phyloP scores from a whole-genome alignment of 192 early-diverging fungal genomes.

The Coemansia sp. region DNA sequence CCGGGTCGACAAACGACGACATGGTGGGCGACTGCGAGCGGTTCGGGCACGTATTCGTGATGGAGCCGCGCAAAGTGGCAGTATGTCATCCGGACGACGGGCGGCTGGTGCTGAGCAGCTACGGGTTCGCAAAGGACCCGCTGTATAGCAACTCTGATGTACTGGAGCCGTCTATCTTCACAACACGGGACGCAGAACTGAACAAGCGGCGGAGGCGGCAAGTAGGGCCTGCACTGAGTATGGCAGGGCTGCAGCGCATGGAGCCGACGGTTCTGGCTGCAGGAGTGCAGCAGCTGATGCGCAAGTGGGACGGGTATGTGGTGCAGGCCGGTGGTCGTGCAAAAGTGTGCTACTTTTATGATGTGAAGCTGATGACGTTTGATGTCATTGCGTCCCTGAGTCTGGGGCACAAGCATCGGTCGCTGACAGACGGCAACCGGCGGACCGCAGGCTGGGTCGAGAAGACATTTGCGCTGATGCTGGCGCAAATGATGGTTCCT shows the following conservation, averaged over 20 bases:
- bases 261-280: slow-evolving; percentile 35
- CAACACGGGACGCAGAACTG: slow-evolving; percentile 30
- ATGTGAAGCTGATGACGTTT: slow-evolving; percentile 33
- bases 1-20: slow-evolving; percentile 26
- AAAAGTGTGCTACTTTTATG: slow-evolving; percentile 24
- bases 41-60: slow-evolving; percentile 33
- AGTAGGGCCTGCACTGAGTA: slow-evolving; percentile 31
- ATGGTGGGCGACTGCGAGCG: slow-evolving; percentile 15
- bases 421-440: slow-evolving; percentile 23
- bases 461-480: slow-evolving; percentile 37
- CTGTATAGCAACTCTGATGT: slow-evolving; percentile 27
- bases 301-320: slow-evolving; percentile 26
- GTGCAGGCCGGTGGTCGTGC: not conserved
- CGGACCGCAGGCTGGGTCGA: slow-evolving; percentile 30
- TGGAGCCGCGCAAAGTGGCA: slow-evolving; percentile 31
- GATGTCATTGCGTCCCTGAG: slow-evolving; percentile 43
- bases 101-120: slow-evolving; percentile 21
- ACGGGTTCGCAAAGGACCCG: slow-evolving; percentile 24
- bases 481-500: slow-evolving; percentile 32
- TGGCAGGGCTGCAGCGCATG: slow-evolving; percentile 29
- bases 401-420: slow-evolving; percentile 28
- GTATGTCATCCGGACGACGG: slow-evolving; percentile 42
- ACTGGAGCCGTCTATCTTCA: slow-evolving; percentile 48
- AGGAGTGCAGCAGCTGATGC: slow-evolving; percentile 27
- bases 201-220: slow-evolving; percentile 37